Conservation (phyloP, 2,329 filamentous ascomycete genomes). For the Diatrype stigma region DNA sequence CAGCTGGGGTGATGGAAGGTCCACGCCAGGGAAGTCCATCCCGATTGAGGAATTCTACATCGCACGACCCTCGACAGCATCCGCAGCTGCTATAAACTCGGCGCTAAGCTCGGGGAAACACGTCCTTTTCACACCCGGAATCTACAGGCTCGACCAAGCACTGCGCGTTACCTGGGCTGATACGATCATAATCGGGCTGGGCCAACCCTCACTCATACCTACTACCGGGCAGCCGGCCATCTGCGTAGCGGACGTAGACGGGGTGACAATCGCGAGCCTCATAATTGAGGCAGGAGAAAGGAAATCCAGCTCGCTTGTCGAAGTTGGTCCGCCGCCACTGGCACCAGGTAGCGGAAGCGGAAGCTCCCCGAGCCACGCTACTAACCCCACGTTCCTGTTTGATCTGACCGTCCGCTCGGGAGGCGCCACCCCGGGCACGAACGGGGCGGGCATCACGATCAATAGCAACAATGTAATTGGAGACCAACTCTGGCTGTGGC, state of each 20-base stretch:
- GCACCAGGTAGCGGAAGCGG: too few relatives aligned
- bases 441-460: slow-evolving; percentile 25
- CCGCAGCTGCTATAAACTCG: slow-evolving; percentile 21
- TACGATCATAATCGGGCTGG: slow-evolving; percentile 28
- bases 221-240: slow-evolving; percentile 20
- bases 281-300: slow-evolving; percentile 27
- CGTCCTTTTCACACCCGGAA: slow-evolving; percentile 27
- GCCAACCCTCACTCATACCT: slow-evolving; percentile 27
- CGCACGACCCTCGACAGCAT: slow-evolving; percentile 17
- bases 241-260: slow-evolving; percentile 24
- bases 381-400: slow-evolving; percentile 28
- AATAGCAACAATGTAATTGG: slow-evolving; percentile 28
- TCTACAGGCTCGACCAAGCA: slow-evolving; percentile 25
- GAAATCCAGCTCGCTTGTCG: slow-evolving; percentile 23
- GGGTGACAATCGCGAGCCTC: slow-evolving; percentile 27
- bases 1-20: slow-evolving; percentile 20
- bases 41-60: slow-evolving; percentile 25
- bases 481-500: slow-evolving; percentile 31
- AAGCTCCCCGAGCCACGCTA: slow-evolving; percentile 17
- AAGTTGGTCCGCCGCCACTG: slow-evolving; percentile 25
- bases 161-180: slow-evolving; percentile 18
- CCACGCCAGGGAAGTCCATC: slow-evolving; percentile 24
- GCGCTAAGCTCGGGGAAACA: slow-evolving; percentile 25
- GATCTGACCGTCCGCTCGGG: slow-evolving; percentile 29
- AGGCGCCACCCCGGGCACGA: slow-evolving; percentile 18